Base-by-base conservation (phyloP, 1,139 yeast species). In the Sugiyamaella pinicola region DNA sequence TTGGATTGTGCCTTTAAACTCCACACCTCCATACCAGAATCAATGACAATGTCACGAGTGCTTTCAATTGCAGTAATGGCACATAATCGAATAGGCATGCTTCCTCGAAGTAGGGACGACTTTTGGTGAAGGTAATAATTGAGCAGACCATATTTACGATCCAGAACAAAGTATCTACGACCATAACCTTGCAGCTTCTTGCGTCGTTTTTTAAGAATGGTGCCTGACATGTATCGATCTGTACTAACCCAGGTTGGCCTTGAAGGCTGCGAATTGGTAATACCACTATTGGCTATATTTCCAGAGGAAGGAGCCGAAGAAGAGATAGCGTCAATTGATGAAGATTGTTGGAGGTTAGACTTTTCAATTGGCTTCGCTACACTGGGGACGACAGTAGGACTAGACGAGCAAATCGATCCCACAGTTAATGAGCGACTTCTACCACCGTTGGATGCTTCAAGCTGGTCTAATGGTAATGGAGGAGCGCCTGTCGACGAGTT, bases 21-120 rank as follows among this genome's bases (percentile, higher is more conserved):
- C 99, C 99, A 93, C 13, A 88, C 83, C 67, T 93, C 99, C 84
- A 93, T 85, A 2, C 99, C 99, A 0, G 97, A 89, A 68, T 93
- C 98, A 58, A 93, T 79, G 51, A 86, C 84, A 47, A 93, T 83
- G 62, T 87, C 87, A 49, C 82, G 73, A 24, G 81, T 80, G 51
- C 80, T 79, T 28, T 82, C 77, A 62, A 85, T 84, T 1, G 96
- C 97, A 55, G 95, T 82, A 2, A 93, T 82, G 22, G 87, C 87
- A 8, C 96, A 83, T 46, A 86, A 79, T 51, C 80, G 82, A 45
- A 93, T 82, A 18, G 95, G 95, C 89, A 93, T 90, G 64, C 89
- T 93, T 51, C 99, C 99, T 54, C 98, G 79, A 56, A 89, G 78
- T 56, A 84, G 82, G 53, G 82, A 77, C 6, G 83, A 76, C 57